Evolutionary conservation across 148 eudicot species (phyloP).

Genomic region (Euryodendron excelsum): DNA sequence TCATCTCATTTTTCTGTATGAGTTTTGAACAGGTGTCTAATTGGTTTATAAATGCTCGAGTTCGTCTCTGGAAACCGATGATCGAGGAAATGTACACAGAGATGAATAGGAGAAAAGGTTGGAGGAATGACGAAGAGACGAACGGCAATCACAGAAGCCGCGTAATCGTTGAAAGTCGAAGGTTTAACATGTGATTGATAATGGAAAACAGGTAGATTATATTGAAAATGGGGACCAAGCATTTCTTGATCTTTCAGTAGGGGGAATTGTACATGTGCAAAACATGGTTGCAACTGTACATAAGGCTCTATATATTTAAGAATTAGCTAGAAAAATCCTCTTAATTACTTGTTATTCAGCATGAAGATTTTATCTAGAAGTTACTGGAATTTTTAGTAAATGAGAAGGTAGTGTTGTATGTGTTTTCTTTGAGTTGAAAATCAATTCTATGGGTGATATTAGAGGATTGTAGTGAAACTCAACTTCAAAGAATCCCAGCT

Average conservation of each 20-base stretch:
- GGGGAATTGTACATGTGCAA: background rate
- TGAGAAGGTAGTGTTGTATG: background rate
- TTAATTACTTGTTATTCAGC: constrained; percentile 9
- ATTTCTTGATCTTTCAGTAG: constrained; percentile 1
- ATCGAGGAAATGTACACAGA: constrained; percentile 90
- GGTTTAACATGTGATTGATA: constrained; percentile 30
- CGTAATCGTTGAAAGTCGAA: constrained; percentile 24
- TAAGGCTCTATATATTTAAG: background rate
- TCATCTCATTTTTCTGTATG: background rate
- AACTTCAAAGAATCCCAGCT: too few relatives aligned
- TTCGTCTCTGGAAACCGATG: constrained; percentile 94
- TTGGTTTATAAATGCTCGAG: constrained; percentile 95
- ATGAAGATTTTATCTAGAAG: background rate
- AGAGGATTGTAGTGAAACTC: too few relatives aligned
- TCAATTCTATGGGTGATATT: too few relatives aligned
- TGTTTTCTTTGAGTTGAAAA: too few relatives aligned
- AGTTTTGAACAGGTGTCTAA: constrained; percentile 66
- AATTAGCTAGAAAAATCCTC: background rate
- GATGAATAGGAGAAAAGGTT: constrained; percentile 55
- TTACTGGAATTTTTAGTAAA: background rate
- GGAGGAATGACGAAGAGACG: constrained; percentile 33
- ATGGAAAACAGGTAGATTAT: background rate
- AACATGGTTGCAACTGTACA: constrained; percentile 13
- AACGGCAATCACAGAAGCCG: constrained; percentile 31
- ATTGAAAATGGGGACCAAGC: constrained; percentile 1